Evolutionary conservation across 2,329 filamentous ascomycete genomes (phyloP).

Genomic region (Huntiella savannae): DNA sequence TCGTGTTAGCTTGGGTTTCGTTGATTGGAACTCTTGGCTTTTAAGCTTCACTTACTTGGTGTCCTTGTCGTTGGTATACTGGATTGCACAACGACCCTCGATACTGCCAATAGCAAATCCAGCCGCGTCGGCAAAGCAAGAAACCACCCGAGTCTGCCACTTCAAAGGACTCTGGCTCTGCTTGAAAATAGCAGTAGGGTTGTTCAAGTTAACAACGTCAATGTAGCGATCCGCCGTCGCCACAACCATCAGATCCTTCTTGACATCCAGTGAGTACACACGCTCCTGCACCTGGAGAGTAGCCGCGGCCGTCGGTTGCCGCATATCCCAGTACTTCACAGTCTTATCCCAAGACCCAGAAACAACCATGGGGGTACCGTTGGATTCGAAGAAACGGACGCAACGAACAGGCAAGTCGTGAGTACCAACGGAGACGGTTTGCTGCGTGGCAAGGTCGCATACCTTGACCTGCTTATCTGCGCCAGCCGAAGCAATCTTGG

Average conservation of each 20-base stretch:
- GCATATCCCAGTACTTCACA: conserved; percentile 74
- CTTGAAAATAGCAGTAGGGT: conserved; percentile 87
- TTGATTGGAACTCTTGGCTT: background rate
- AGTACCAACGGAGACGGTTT: conserved; percentile 55
- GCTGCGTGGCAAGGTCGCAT: conserved; percentile 55
- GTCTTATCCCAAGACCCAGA: conserved; percentile 89
- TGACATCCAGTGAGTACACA: conserved; percentile 82
- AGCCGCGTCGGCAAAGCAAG: conserved; percentile 78
- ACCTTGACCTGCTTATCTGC: conserved; percentile 83
- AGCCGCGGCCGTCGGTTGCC: conserved; percentile 44
- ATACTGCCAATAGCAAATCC: conserved; percentile 94
- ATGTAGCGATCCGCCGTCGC: conserved; percentile 92
- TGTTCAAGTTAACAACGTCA: conserved; percentile 79
- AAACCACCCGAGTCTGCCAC: conserved; percentile 92
- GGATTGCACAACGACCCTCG: conserved; percentile 91
- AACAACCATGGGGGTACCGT: conserved; percentile 61
- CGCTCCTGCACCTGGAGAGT: conserved; percentile 53
- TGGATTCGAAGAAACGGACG: conserved; percentile 58
- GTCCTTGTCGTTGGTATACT: conserved; percentile 96
- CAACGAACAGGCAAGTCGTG: conserved; percentile 70
- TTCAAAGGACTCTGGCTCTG: conserved; percentile 88
- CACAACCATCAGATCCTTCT: conserved; percentile 71
- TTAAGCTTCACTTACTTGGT: conserved; percentile 31
- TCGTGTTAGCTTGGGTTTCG: background rate
- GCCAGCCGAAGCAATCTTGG: conserved; percentile 69